phyloP scores from a whole-genome alignment of 2,329 filamentous ascomycete genomes.

The Coniochaeta ligniaria region DNA sequence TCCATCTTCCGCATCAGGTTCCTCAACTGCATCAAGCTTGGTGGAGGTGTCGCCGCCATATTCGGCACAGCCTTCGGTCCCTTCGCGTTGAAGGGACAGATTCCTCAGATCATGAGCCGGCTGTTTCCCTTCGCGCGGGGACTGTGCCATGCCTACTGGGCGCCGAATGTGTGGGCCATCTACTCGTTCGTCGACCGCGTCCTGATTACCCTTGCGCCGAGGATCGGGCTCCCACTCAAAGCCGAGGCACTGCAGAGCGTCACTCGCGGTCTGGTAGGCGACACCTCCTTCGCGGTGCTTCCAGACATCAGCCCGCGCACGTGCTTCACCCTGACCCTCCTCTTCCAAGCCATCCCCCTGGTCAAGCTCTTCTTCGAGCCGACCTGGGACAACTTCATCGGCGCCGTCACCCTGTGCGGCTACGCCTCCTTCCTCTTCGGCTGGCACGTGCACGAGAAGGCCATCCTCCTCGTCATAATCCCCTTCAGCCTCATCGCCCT shows the following conservation, averaged over 20 bases:
- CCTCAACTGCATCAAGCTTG: conserved; percentile 77
- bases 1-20: conserved; percentile 72
- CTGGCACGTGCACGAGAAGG: conserved; percentile 98
- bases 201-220: conserved; percentile 78
- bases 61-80: conserved; percentile 83
- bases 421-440: conserved; percentile 97
- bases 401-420: conserved; percentile 83
- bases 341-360: conserved; percentile 74
- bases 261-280: conserved; percentile 86
- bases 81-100: conserved; percentile 73
- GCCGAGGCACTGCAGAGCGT: conserved; percentile 74
- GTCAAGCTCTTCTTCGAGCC: conserved; percentile 74
- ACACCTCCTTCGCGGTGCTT: conserved; percentile 88
- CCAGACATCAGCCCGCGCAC: conserved; percentile 74
- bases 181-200: conserved; percentile 87
- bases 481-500: conserved; percentile 91
- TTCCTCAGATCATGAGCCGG: conserved; percentile 74
- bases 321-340: conserved; percentile 76
- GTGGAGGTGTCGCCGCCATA: conserved; percentile 60
- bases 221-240: conserved; percentile 67
- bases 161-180: conserved; percentile 92
- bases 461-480: conserved; percentile 86
- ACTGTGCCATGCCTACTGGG: conserved; percentile 97
- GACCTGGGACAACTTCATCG: conserved; percentile 84
- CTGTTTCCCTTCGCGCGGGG: conserved; percentile 93